Conservation (phyloP, 345 rosid genomes). For the Raphanus raphanistrum region DNA sequence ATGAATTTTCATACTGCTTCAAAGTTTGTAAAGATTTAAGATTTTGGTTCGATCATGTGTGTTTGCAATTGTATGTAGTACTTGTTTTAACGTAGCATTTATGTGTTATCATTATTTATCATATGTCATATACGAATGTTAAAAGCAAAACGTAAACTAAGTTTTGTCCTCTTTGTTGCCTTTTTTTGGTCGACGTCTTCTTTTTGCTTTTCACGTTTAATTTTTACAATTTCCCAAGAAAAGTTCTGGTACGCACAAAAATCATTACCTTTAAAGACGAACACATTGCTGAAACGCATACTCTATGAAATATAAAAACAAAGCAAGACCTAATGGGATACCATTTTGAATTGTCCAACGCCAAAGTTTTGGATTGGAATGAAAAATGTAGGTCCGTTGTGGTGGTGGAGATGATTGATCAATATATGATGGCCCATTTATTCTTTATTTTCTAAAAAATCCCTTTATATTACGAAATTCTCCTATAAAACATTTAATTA, state of each 20-base stretch:
- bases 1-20: background rate
- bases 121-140: background rate
- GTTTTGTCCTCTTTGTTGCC: background rate
- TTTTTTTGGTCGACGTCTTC: background rate
- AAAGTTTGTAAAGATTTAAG: background rate
- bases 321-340: slow-evolving; percentile 10
- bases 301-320: background rate
- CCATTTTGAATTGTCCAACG: slow-evolving; percentile 17
- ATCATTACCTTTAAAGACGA: background rate
- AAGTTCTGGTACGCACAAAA: background rate
- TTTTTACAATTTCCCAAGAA: background rate
- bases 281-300: background rate
- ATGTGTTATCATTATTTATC: background rate
- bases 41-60: background rate
- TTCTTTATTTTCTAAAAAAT: background rate
- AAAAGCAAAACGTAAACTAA: background rate
- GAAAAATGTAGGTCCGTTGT: slow-evolving; percentile 20
- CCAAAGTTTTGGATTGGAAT: slow-evolving; percentile 30
- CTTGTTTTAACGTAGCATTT: background rate
- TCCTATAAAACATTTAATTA: slow-evolving; percentile 8
- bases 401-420: slow-evolving; percentile 22
- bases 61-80: background rate
- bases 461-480: slow-evolving; percentile 1
- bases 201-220: slow-evolving; percentile 2
- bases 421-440: slow-evolving; percentile 14